Evolutionary conservation across 768 basidiomycete genomes (phyloP).

Genomic region (Mycena vitilis): DNA sequence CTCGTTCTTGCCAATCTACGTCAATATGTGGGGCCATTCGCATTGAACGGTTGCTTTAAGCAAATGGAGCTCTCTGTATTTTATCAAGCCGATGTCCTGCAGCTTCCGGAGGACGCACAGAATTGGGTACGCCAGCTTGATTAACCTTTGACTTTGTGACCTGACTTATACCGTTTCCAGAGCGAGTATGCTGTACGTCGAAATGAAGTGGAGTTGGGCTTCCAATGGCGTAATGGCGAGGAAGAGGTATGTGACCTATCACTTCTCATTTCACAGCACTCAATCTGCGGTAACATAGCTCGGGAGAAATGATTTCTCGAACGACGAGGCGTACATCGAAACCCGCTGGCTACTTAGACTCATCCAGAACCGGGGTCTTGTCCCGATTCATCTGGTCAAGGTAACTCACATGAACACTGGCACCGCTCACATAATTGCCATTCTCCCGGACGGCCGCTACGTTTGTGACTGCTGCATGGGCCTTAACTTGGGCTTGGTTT

Average conservation of each 20-base stretch:
- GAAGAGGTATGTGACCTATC: conserved; percentile 26
- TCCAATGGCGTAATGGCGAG: conserved; percentile 38
- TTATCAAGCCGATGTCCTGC: conserved; percentile 41
- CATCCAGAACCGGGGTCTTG: conserved; percentile 35
- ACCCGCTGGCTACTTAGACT: conserved; percentile 44
- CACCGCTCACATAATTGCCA: not conserved
- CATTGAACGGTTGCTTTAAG: conserved; percentile 42
- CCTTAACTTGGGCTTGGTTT: conserved; percentile 13
- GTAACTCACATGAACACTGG: conserved; percentile 37
- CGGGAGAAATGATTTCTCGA: conserved; percentile 42
- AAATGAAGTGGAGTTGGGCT: conserved; percentile 30
- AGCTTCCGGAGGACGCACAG: conserved; percentile 39
- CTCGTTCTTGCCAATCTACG: conserved; percentile 39
- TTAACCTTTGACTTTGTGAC: no score
- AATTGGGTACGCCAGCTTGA: conserved; percentile 42
- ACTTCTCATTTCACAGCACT: conserved; percentile 1
- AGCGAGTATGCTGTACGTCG: conserved; percentile 36
- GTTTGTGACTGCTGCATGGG: conserved; percentile 23
- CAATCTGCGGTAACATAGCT: conserved; percentile 33
- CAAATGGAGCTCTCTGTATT: conserved; percentile 47
- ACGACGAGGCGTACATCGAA: conserved; percentile 45
- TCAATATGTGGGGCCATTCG: conserved; percentile 45
- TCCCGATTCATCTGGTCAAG: conserved; percentile 39
- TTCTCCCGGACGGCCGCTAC: conserved; percentile 18
- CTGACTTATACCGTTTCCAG: conserved; percentile 7